phyloP scores from a whole-genome alignment of 176 grass and related monocot species.

The Phoenix roebelenii region DNA sequence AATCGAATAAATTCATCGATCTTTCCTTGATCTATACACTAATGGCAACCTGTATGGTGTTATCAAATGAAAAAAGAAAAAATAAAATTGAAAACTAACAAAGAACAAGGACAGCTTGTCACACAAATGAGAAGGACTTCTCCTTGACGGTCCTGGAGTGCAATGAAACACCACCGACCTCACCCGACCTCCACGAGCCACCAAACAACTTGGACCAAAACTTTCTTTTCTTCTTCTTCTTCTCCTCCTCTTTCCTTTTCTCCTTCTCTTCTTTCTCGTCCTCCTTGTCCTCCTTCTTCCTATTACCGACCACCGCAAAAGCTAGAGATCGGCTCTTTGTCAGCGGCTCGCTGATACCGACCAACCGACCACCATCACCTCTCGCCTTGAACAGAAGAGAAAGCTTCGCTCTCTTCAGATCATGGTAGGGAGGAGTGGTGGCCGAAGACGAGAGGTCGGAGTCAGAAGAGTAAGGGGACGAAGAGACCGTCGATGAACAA shows the following conservation, averaged over 20 bases:
- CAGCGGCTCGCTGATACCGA: conserved; percentile 4
- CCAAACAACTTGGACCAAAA: conserved; percentile 73
- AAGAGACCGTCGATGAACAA: conserved; percentile 15
- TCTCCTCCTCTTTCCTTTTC: conserved; percentile 1
- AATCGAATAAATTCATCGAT: no score
- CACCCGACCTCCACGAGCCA: conserved; percentile 22
- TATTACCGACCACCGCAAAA: conserved; percentile 1
- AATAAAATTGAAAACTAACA: no score
- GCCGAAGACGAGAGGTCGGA: conserved; percentile 30
- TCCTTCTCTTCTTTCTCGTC: conserved; percentile 10
- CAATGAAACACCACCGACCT: conserved; percentile 22
- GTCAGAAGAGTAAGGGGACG: conserved; percentile 23
- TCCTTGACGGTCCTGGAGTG: conserved; percentile 46
- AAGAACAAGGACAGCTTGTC: no score
- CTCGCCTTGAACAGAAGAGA: conserved; percentile 21
- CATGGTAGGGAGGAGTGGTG: conserved; percentile 23
- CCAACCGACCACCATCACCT: background rate
- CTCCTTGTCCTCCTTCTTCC: conserved; percentile 25
- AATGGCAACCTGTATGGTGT: no score
- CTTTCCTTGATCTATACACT: no score
- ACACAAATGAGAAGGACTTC: background rate
- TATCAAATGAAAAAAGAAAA: no score
- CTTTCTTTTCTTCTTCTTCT: conserved; percentile 32
- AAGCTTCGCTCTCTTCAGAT: background rate
- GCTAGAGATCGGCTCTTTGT: conserved; percentile 36